Base-by-base conservation (phyloP, 106 monocot species). In the Dioscorea alata region DNA sequence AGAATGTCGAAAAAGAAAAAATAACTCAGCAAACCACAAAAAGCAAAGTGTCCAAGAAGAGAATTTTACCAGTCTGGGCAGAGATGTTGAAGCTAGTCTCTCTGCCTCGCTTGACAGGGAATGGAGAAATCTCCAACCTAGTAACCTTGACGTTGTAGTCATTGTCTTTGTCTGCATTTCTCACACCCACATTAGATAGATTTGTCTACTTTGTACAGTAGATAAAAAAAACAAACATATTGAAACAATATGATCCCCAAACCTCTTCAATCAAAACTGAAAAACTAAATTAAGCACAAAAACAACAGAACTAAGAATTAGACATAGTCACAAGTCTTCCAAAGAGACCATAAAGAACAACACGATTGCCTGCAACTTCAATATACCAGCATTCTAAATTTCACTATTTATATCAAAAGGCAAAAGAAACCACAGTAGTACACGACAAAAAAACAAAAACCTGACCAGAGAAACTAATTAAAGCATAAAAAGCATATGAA, bases 1-100 rank as follows among this genome's bases (percentile, higher is more conserved):
- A 28, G 28, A 42, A 42, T 42, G 42, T 42, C 9, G 6, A 42
- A 42, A 42, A 6, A 42, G 0, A 6, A 3, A 2, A 54, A 15
- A 54, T 54, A 8, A 18, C 18, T 54, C 19, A 54, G 15, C 0
- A 18, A 1, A 54, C 51, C 51, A 51, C 4, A 6, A 54, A 54
- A 54, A 54, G 15, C 8, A 13, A 18, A 16, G 19, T 54, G 19
- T 54, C 54, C 15, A 54, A 54, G 18, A 18, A 54, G 54, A 54
- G 15, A 1, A 18, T 54, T 54, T 49, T 82, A 82, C 82, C 82
- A 33, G 82, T 73, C 16, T 22, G 61, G 53, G 77, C 82, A 2
- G 76, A 73, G 63, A 82, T 77, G 53, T 33, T 82, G 73, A 82
- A 82, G 34, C 67, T 77, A 12, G 77, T 69, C 33, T 63, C 73